Evolutionary conservation across 805 yeast species (phyloP).

Genomic region (Ogataea thermomethanolica): DNA sequence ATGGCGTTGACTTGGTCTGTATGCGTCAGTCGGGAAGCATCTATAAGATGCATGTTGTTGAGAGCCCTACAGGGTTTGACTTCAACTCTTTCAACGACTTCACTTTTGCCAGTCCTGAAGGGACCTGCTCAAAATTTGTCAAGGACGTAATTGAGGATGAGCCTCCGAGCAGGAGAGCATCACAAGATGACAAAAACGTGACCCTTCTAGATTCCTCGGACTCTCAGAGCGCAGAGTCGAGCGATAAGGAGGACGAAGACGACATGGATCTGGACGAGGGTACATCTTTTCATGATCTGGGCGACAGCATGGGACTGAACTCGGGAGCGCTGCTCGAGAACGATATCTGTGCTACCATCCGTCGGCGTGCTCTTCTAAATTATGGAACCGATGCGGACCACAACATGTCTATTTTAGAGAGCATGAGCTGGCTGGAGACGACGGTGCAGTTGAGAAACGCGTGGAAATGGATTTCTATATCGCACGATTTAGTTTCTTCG

Average conservation of each 20-base stretch:
- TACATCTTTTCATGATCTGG: constrained; percentile 28
- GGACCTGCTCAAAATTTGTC: constrained; percentile 45
- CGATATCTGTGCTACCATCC: constrained; percentile 72
- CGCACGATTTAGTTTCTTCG: constrained; percentile 58
- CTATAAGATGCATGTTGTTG: constrained; percentile 71
- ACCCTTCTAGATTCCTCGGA: neutral
- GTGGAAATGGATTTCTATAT: constrained; percentile 88
- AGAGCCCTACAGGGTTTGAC: constrained; percentile 56
- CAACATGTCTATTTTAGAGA: constrained; percentile 59
- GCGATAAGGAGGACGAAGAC: constrained; percentile 31
- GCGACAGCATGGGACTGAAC: constrained; percentile 16
- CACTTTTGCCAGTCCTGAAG: constrained; percentile 55
- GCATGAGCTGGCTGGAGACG: constrained; percentile 47
- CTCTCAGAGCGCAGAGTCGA: constrained; percentile 8
- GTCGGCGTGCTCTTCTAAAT: constrained; percentile 66
- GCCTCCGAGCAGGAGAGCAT: constrained; percentile 9
- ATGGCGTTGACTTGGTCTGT: constrained; percentile 69
- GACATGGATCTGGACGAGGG: constrained; percentile 14
- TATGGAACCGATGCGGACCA: constrained; percentile 66
- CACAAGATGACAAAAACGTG: constrained; percentile 30
- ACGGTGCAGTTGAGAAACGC: constrained; percentile 64
- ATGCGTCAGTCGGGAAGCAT: constrained; percentile 90
- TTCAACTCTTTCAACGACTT: constrained; percentile 71
- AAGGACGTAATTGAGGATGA: constrained; percentile 26
- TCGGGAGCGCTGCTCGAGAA: constrained; percentile 45